Evolutionary conservation across 306 rosid species (phyloP).

Genomic region (Hylodesmum podocarpum): DNA sequence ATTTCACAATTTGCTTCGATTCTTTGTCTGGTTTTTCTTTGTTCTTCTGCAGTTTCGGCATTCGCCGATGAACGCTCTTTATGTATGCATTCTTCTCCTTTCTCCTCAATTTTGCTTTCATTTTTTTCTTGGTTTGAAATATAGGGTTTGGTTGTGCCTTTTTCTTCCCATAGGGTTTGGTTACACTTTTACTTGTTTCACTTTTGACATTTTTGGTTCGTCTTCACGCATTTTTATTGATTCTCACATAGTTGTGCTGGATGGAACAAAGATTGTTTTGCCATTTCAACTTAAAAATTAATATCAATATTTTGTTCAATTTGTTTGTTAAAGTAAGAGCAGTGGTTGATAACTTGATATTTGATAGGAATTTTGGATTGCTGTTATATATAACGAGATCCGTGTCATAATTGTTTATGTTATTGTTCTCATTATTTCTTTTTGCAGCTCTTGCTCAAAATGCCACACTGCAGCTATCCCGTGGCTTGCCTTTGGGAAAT

Average conservation of each 20-base stretch:
- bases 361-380: conserved; percentile 1
- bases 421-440: neutral
- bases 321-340: neutral
- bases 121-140: neutral
- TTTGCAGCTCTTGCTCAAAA: conserved; percentile 56
- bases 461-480: conserved; percentile 51
- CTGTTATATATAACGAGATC: neutral
- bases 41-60: conserved; percentile 24
- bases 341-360: neutral
- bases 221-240: neutral
- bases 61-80: conserved; percentile 34
- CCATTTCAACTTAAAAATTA: neutral
- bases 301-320: neutral
- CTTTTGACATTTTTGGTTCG: neutral
- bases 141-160: conserved; percentile 30
- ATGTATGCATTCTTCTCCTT: conserved; percentile 42
- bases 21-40: conserved; percentile 28
- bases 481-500: conserved; percentile 53
- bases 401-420: neutral
- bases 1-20: conserved; percentile 23
- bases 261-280: neutral
- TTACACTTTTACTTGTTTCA: neutral
- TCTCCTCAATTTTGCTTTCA: neutral
- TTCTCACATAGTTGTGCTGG: neutral
- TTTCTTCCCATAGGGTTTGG: neutral